Evolutionary conservation across 1,284 basidiomycete genomes (phyloP), one percentile per base, ranked within the genome.

Genomic region (Austroboletus novae-zelandiae): DNA sequence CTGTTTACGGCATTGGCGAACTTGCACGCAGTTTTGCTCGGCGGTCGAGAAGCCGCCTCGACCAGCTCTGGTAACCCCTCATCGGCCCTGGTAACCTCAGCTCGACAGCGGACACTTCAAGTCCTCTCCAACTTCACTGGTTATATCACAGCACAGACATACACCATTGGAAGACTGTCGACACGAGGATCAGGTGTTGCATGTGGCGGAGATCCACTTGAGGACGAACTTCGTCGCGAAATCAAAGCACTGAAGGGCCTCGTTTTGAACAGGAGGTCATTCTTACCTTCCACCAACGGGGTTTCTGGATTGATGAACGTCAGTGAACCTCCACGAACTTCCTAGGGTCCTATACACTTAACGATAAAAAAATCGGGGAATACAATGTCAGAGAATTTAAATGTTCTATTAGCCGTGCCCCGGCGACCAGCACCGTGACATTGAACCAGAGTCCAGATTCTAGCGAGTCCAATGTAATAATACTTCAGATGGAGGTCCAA

Each of bases 221-320:
- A 75, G 48, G 79, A 80, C 47, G 79, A 81, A 48, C 61, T 81
- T 8, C 68, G 76, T 35, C 68, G 74, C 51, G 79, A 80, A 59
- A 79, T 80, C 45, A 67, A 74, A 52, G 78, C 76, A 25, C 62
- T 80, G 52, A 80, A 81, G 56, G 79, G 79, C n/a, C 68, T 81
- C 27, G 77, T 78, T 45, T 59, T 80, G 51, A 80, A 80, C 54
- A 61, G 78, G 69, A 61, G 55, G 40, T 61, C 66, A 15, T 67
- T 67, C 50, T 50, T 70, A 9, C 53, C 64, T 36, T 39, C 45
- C 3, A 35, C 31, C 5, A n/a, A 36, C 1, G 44, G 55, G 40
- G 37, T 36, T 41, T 42, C 47, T 31, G 55, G 55, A 29, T 42
- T 45, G 20, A 7, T 27, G 25, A 9, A 27, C 25, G 20, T 42